phyloP scores from a whole-genome alignment of 139 green algal species.

The Medakamo hakoo region DNA sequence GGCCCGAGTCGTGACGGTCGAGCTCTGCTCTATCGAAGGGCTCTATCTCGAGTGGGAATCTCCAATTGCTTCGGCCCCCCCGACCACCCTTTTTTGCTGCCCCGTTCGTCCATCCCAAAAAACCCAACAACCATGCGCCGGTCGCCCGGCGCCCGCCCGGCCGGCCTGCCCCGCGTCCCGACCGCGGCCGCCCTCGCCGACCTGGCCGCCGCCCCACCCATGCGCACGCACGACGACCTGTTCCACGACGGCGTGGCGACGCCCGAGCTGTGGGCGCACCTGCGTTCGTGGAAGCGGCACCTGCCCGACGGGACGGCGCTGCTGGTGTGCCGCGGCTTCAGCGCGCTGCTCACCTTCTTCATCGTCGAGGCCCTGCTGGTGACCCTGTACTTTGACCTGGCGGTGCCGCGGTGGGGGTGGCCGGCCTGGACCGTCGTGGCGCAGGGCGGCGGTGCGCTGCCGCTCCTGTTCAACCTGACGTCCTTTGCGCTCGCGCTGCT shows the following conservation, averaged over 20 bases:
- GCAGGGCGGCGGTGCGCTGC: not conserved
- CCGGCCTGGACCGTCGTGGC: too few relatives aligned
- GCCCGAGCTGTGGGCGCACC: not conserved
- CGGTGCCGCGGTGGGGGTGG: not conserved
- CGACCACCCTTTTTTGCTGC: too few relatives aligned
- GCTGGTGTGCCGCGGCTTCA: not conserved
- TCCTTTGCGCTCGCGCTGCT: constrained; percentile 17
- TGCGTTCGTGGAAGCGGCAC: not conserved
- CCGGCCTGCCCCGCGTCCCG: too few relatives aligned
- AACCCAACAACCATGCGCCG: too few relatives aligned
- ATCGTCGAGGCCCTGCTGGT: not conserved
- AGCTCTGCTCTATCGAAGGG: too few relatives aligned
- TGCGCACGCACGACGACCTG: not conserved
- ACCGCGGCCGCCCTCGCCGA: too few relatives aligned
- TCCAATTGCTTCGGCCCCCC: too few relatives aligned
- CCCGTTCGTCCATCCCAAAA: too few relatives aligned
- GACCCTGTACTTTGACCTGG: not conserved
- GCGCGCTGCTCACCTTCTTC: not conserved
- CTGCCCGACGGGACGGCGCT: not conserved
- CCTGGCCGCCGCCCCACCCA: too few relatives aligned
- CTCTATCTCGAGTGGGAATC: too few relatives aligned
- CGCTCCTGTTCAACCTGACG: constrained; percentile 1
- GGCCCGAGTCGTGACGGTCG: too few relatives aligned
- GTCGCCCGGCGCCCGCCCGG: too few relatives aligned
- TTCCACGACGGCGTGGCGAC: not conserved